Base-by-base conservation (phyloP, 2,329 filamentous ascomycete species). In the Botrytis galanthina region DNA sequence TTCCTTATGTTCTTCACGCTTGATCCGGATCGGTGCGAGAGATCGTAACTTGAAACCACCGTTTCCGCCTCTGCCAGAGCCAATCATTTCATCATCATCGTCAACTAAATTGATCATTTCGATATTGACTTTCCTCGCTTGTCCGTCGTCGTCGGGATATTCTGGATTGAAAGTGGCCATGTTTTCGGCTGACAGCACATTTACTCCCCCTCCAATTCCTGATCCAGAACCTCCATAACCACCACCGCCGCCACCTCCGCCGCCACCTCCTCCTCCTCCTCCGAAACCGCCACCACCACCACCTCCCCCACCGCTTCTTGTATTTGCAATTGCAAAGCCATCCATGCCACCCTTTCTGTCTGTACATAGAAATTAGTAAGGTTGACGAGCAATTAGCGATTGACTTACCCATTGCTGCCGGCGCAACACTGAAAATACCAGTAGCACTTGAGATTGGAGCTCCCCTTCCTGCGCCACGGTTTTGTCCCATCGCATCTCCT, bases 401-500 rank as follows among this genome's bases (percentile, higher is more conserved):
- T 26, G 4, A 61, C 48, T 37, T 59, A 73, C 71, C 71, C 42
- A 73, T 70, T 42, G 64, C 64, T 44, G 72, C 61, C 32, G 70
- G 73, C 18, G 73, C 54, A 57, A 73, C 70, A 74, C 51, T 51
- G 26, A 73, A 78, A 77, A 75, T 75, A 79, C 80, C 75, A 68
- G 74, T 70, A 32, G 73, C 77, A 61, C 78, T 77, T 20, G 75
- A 66, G 2, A 32, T 37, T 60, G 71, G 71, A 71, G 73, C 71
- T 39, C 69, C 73, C 60, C 75, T 68, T 61, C 67, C 75, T 44
- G 51, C 64, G 2, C 73, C 68, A 48, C 71, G 63, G 26, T 76
- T 71, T 59, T 76, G 75, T 35, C 80, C 80, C 80, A 81, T 81
- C 59, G 76, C 76, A 79, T 81, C 80, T 39, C 80, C 80, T 75